Evolutionary conservation across 805 yeast species (phyloP).

Genomic region (Wickerhamomyces canadensis): DNA sequence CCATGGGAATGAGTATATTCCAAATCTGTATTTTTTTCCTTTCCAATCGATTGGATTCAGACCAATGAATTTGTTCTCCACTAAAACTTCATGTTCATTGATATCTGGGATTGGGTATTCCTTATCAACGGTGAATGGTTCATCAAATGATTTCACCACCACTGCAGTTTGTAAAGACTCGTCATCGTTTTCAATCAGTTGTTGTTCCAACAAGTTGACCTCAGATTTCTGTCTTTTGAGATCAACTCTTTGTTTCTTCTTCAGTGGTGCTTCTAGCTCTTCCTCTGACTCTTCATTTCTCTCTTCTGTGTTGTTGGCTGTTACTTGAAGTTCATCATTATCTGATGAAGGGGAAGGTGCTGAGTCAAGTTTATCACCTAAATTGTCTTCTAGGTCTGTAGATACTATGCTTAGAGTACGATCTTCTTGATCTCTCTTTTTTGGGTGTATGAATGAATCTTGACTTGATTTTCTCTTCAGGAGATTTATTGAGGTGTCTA

Average conservation of each 20-base stretch:
- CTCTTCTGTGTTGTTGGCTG: not conserved
- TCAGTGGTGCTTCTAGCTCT: constrained; percentile 4
- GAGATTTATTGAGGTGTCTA: too few species aligned
- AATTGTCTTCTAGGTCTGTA: constrained; percentile 13
- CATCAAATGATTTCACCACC: constrained; percentile 23
- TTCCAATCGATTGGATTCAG: constrained; percentile 47
- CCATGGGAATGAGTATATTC: constrained; percentile 45
- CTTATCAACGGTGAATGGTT: constrained; percentile 17
- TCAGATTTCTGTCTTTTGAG: constrained; percentile 5
- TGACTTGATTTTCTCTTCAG: constrained; percentile 19
- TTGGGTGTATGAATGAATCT: not conserved
- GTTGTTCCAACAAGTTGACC: constrained; percentile 10
- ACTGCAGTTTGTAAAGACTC: constrained; percentile 19
- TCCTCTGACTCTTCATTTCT: constrained; percentile 1
- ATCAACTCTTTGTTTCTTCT: not conserved
- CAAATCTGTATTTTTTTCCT: constrained; percentile 39
- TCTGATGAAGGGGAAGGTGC: constrained; percentile 3
- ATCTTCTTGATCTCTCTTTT: constrained; percentile 8
- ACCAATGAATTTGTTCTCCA: constrained; percentile 33
- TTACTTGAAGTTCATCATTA: constrained; percentile 4
- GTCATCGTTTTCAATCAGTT: constrained; percentile 9
- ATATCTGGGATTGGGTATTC: constrained; percentile 20
- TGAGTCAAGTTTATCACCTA: constrained; percentile 9
- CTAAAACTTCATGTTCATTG: constrained; percentile 24
- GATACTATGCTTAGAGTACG: constrained; percentile 20